Conservation (phyloP, 1,284 basidiomycete species). For the Volvariella volvacea region DNA sequence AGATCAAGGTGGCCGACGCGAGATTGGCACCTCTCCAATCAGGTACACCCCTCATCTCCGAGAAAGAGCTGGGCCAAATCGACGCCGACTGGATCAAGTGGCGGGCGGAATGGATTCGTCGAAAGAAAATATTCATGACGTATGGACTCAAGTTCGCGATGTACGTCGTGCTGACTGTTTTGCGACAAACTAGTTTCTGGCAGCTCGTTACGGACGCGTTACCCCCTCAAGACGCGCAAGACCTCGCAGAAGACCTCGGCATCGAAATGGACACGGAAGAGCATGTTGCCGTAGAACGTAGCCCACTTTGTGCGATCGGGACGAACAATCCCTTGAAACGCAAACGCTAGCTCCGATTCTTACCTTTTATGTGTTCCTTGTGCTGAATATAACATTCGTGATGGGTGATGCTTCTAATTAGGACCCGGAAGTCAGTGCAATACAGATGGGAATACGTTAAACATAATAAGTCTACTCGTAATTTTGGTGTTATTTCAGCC, state of each 20-base stretch:
- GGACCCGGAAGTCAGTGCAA: not conserved
- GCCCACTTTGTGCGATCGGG: conserved; percentile 35
- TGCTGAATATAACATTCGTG: not conserved
- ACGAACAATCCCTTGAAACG: conserved; percentile 31
- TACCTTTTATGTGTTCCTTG: not conserved
- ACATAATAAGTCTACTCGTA: too few relatives aligned
- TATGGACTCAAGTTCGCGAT: conserved; percentile 26
- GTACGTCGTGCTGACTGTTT: conserved; percentile 5
- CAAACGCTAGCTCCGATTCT: conserved; percentile 22
- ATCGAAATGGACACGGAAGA: conserved; percentile 68
- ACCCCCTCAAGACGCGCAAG: conserved; percentile 51
- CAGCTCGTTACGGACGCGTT: conserved; percentile 60
- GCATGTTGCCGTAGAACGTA: conserved; percentile 50
- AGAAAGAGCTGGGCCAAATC: conserved; percentile 54
- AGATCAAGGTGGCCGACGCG: conserved; percentile 44
- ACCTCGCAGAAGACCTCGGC: conserved; percentile 65
- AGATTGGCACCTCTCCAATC: conserved; percentile 60
- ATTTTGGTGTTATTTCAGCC: too few relatives aligned
- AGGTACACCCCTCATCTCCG: conserved; percentile 59
- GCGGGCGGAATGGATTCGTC: conserved; percentile 64
- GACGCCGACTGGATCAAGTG: conserved; percentile 66
- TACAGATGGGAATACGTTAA: too few relatives aligned
- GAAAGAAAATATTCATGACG: conserved; percentile 65
- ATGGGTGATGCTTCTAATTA: not conserved
- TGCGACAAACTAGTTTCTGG: conserved; percentile 52